A percentile compares a stretch with the other conserved stretches of the same genome.
Evolutionary conservation across 2,329 filamentous ascomycete genomes (phyloP).

Genomic region (Metarhizium album): DNA sequence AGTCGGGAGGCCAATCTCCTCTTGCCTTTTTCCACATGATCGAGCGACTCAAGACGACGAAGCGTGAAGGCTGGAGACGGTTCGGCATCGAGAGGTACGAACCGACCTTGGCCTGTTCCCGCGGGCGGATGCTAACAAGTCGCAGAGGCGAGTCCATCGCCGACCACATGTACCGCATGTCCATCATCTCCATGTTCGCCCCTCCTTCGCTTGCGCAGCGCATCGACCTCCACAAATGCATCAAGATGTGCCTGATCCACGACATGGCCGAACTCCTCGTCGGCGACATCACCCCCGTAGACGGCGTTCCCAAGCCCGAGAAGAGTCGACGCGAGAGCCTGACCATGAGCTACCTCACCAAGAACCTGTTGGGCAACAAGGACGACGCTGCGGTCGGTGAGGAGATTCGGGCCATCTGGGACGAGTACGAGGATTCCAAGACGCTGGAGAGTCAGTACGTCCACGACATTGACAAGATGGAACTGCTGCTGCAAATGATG

Average conservation of each 20-base stretch:
- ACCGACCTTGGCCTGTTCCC: too few relatives aligned
- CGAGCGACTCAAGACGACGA: conserved; percentile 88
- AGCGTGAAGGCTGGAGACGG: conserved; percentile 89
- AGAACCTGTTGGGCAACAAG: conserved; percentile 60
- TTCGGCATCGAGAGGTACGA: conserved; percentile 59
- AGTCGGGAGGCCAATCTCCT: conserved; percentile 57
- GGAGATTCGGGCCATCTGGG: conserved; percentile 73
- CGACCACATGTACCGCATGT: conserved; percentile 99
- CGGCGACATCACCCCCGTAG: conserved; percentile 91
- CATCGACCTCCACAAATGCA: conserved; percentile 73
- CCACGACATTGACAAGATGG: conserved; percentile 96
- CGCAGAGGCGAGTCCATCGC: conserved; percentile 75
- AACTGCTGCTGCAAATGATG: conserved; percentile 87
- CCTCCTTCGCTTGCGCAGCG: conserved; percentile 60
- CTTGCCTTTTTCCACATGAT: conserved; percentile 91
- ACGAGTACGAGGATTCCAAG: conserved; percentile 84
- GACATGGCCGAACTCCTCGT: conserved; percentile 96
- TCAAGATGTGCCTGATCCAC: conserved; percentile 91
- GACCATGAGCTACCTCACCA: conserved; percentile 86
- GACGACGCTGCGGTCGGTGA: conserved; percentile 57
- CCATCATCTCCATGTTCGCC: conserved; percentile 85
- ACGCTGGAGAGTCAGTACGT: conserved; percentile 83
- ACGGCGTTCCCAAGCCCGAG: conserved; percentile 73
- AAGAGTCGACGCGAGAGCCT: conserved; percentile 79
- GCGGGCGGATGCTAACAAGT: neutral